These are phyloP conservation scores for Penicillium desertorum DNA, from an alignment of 495 filamentous ascomycete species.

Conservation along the genomic window DNA sequence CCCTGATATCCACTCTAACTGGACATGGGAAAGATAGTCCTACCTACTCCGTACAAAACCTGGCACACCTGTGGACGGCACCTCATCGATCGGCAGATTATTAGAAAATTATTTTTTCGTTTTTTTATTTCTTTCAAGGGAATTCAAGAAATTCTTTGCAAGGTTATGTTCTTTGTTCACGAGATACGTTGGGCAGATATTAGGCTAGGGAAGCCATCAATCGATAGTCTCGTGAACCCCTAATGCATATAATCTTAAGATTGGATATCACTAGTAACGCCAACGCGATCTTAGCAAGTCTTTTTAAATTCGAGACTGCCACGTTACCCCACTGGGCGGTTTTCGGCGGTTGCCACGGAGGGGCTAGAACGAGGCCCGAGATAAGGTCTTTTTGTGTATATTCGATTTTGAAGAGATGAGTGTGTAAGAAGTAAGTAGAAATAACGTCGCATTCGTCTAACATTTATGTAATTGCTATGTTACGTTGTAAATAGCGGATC, in stretches of 20 bases:
- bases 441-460: background rate
- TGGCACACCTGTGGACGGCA: background rate
- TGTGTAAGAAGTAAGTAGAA: background rate
- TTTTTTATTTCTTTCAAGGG: background rate
- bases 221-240: background rate
- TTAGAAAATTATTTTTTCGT: background rate
- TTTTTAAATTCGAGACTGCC: slow-evolving; percentile 6
- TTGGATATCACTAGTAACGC: slow-evolving; percentile 10
- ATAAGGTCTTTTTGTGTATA: background rate
- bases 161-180: background rate
- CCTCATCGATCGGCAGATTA: slow-evolving; percentile 6
- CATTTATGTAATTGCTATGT: background rate
- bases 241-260: slow-evolving; percentile 1
- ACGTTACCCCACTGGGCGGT: slow-evolving; percentile 15
- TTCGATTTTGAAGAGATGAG: background rate
- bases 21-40: slow-evolving; percentile 6
- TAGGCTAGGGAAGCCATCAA: background rate
- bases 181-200: slow-evolving; percentile 10
- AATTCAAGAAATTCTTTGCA: background rate
- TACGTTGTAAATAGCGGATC: background rate
- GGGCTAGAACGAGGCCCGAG: slow-evolving; percentile 14
- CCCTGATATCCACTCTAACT: slow-evolving; percentile 9
- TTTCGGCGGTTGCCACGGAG: slow-evolving; percentile 7
- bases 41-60: background rate
- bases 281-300: background rate